Base-by-base conservation (phyloP, 768 basidiomycete genomes). In the Tephrocybe sp. region DNA sequence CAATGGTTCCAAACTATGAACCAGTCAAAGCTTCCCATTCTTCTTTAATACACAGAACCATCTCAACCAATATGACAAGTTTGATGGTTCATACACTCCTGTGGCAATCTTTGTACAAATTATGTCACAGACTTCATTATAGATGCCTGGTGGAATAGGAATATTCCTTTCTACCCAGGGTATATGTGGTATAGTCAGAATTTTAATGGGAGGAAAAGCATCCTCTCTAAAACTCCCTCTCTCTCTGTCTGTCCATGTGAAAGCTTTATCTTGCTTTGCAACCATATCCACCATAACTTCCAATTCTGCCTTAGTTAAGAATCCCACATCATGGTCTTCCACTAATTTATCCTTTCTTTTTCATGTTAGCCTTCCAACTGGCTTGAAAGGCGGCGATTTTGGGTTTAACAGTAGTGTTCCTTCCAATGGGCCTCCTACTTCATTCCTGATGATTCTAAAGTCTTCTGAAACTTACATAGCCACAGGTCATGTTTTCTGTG, bases 1-100 rank as follows among this genome's bases (percentile, higher is more conserved):
- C 0, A 74, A 54, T 0, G 67, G 69, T 42, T 70, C 61, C 0
- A 75, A 49, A 42, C 71, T 64, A 41, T 73, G 71, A 0, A 77
- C 70, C 4, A 73, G 57, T 4, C 67, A 52, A 0, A 76, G 44
- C 0, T 58, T 43, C 52, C 47, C 47, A 27, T 49, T 46, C 30
- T 53, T 53, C 54, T 75, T 76, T 0, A 65, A 28, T 1, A 30
- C 26, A 13, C 41, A 42, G 4, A 42, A 42, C 41, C 26, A 30
- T 11, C 26, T 4, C 0, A 2, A 39, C 7, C 19, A 19, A 19
- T 39, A 39, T 7, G 38, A 39, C 7, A 12, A 30, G 28, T 30
- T 30, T 12, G 22, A 40, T 4, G 38, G 38, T 9, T 40, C 11
- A 13, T 42, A 42, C 6, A 30, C 41, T 2, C 41, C 41, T 16